These are phyloP conservation scores for Globisporangium carolinianum DNA, from an alignment of 352 stramenopile species.

Conservation along the genomic window DNA sequence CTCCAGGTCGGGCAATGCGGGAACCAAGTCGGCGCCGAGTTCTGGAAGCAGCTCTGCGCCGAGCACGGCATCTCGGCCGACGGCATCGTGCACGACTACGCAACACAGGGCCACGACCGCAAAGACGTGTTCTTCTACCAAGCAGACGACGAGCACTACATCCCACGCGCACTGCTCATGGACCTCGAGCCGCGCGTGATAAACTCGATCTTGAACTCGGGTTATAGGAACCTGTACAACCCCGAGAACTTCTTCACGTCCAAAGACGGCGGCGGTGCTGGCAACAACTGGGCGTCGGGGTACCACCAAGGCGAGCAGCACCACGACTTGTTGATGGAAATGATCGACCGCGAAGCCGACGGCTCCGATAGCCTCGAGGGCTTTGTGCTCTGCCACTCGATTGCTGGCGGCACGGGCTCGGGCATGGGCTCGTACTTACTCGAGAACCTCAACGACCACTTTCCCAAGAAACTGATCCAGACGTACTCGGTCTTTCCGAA, in stretches of 20 bases:
- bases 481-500: slow-evolving; percentile 99
- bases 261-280: slow-evolving; percentile 87
- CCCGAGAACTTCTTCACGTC: slow-evolving; percentile 97
- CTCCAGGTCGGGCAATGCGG: slow-evolving; percentile 99
- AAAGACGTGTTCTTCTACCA: slow-evolving; percentile 99
- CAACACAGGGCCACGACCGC: slow-evolving; percentile 90
- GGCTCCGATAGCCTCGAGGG: slow-evolving; percentile 93
- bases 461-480: slow-evolving; percentile 99
- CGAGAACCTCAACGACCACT: slow-evolving; percentile 99
- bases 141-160: slow-evolving; percentile 98
- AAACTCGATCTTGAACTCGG: slow-evolving; percentile 89
- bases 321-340: slow-evolving; percentile 98
- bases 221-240: slow-evolving; percentile 97
- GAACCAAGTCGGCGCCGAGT: slow-evolving; percentile 99
- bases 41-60: slow-evolving; percentile 99
- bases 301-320: slow-evolving; percentile 91
- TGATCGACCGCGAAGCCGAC: slow-evolving; percentile 98
- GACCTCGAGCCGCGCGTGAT: slow-evolving; percentile 96
- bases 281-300: slow-evolving; percentile 92
- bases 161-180: slow-evolving; percentile 95
- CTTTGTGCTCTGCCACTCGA: slow-evolving; percentile 98
- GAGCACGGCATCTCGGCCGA: slow-evolving; percentile 98
- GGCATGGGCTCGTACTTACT: slow-evolving; percentile 99
- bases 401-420: slow-evolving; percentile 97
- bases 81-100: slow-evolving; percentile 94